Evolutionary conservation across 257 asterid species (phyloP).

Genomic region (Petrea volubilis): DNA sequence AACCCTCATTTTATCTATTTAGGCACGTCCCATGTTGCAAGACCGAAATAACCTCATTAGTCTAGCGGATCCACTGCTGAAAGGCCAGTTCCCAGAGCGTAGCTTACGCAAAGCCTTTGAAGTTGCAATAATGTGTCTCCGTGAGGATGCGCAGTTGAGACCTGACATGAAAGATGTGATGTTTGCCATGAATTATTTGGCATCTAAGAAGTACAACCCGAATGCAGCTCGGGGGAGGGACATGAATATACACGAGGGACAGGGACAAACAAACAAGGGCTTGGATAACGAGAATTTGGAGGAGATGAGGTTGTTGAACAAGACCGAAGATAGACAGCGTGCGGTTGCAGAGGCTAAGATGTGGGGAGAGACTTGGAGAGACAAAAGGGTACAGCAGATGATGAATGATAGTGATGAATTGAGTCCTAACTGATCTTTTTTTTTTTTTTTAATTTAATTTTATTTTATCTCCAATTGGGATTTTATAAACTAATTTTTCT

Average conservation of each 20-base stretch:
- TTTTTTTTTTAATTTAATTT: too few relatives aligned
- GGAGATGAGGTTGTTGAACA: constrained; percentile 11
- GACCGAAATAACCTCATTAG: constrained; percentile 25
- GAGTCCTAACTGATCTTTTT: too few relatives aligned
- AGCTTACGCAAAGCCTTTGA: constrained; percentile 33
- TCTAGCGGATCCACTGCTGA: constrained; percentile 37
- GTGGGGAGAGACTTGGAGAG: constrained; percentile 56
- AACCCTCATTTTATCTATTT: background rate
- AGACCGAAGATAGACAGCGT: constrained; percentile 32
- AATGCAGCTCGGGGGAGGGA: constrained; percentile 2
- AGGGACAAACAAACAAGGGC: background rate
- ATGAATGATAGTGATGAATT: too few relatives aligned
- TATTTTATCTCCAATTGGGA: too few relatives aligned
- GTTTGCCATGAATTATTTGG: constrained; percentile 27
- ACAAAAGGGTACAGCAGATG: constrained; percentile 24
- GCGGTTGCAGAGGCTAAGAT: constrained; percentile 60
- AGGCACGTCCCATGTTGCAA: constrained; percentile 46
- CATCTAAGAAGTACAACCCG: constrained; percentile 4
- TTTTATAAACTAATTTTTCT: too few relatives aligned
- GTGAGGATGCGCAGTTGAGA: constrained; percentile 30
- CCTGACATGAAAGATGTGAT: constrained; percentile 39
- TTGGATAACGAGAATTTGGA: background rate
- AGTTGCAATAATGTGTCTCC: constrained; percentile 38
- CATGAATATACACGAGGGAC: background rate
- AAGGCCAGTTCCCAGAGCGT: constrained; percentile 29